phyloP scores from a whole-genome alignment of 2,329 filamentous ascomycete genomes.

The Onygenales sp. region DNA sequence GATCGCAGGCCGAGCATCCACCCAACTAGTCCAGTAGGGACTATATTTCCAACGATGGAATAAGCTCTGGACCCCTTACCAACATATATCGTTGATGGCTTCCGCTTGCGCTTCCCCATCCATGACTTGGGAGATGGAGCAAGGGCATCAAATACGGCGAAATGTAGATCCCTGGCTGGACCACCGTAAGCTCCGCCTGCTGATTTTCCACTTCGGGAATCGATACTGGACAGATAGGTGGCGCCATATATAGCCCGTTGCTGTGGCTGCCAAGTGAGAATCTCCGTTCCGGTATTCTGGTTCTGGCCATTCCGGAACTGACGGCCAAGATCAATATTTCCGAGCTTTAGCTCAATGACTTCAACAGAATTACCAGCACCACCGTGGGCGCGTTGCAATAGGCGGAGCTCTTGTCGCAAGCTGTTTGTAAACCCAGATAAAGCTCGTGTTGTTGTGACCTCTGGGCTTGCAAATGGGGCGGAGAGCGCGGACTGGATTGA shows the following conservation, averaged over 20 bases:
- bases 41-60: slow-evolving; percentile 72
- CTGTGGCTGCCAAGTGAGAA: slow-evolving; percentile 50
- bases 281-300: slow-evolving; percentile 40
- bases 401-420: slow-evolving; percentile 66
- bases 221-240: slow-evolving; percentile 34
- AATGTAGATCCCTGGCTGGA: slow-evolving; percentile 68
- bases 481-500: slow-evolving; percentile 37
- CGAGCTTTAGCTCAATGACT: slow-evolving; percentile 81
- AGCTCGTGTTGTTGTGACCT: slow-evolving; percentile 76
- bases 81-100: slow-evolving; percentile 58
- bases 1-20: slow-evolving; percentile 81
- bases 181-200: slow-evolving; percentile 49
- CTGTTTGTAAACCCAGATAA: slow-evolving; percentile 79
- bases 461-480: slow-evolving; percentile 52
- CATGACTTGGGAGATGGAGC: slow-evolving; percentile 39
- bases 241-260: slow-evolving; percentile 43
- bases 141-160: slow-evolving; percentile 82
- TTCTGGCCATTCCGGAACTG: slow-evolving; percentile 34
- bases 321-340: slow-evolving; percentile 78
- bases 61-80: slow-evolving; percentile 79
- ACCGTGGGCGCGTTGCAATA: slow-evolving; percentile 41
- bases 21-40: slow-evolving; percentile 67
- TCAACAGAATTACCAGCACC: slow-evolving; percentile 43
- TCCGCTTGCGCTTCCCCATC: slow-evolving; percentile 27
- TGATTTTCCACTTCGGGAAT: slow-evolving; percentile 29